Evolutionary conservation across 2,329 filamentous ascomycete species (phyloP), one percentile per base, ranked within the genome.

Genomic region (Tolypocladium ophioglossoides): DNA sequence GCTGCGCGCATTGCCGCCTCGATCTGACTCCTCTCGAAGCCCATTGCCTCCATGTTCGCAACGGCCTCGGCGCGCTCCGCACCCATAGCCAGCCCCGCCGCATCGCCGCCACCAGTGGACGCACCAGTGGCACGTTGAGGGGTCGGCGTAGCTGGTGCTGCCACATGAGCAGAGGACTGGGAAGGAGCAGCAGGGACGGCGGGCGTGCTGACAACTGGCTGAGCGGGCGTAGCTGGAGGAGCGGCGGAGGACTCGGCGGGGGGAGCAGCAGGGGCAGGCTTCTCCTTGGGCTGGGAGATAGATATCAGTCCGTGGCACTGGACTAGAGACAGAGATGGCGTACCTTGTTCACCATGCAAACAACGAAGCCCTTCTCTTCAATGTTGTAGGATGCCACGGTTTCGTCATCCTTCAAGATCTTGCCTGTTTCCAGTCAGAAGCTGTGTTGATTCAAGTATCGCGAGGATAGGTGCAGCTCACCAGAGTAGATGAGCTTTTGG

Each of bases 281-380:
- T 96, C 84, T 92, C 64, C 65, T 73, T 75, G 57, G 72, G 72
- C 72, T 75, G 39, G 8, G 34, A 35, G 32, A 22, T 20, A 18
- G 8, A 38, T 30, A 24, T 47, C 49, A 55, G 54, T 52, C 34
- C 35, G 20, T 8, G n/a, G 20, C 8, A 35, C 32, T 2, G 11
- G 3, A 24, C 9, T 32, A 27, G 12, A 20, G 24, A 20, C 11
- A 12, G 35, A n/a, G n/a, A 34, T 14, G n/a, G 18, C 72, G 59
- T 76, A 95, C 91, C 88, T 97, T 97, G 69, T 89, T 90, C 64
- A 95, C 86, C 85, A 99, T 96, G 77, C 94, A 99, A 57, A 99
- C 94, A 65, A 99, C 91, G 71, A 97, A 99, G 39, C 94, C 94
- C 80, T 97, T 99, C 81, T 97, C 94, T 74, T 99, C 92, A 59